Evolutionary conservation across 345 rosid genomes (phyloP).

Genomic region (Luvunga scandens): DNA sequence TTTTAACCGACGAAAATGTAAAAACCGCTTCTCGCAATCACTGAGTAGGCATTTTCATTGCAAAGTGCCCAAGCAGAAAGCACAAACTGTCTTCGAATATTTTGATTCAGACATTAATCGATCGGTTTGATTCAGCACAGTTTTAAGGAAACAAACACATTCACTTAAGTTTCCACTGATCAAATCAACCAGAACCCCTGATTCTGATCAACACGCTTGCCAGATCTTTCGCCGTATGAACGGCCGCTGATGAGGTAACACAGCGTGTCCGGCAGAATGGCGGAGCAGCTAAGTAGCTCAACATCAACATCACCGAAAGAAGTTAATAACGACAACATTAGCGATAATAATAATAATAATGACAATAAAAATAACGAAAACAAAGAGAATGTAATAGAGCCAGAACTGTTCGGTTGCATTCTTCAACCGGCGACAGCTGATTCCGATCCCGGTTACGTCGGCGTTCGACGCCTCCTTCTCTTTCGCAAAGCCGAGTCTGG

Average conservation of each 20-base stretch:
- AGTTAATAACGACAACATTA: conserved; percentile 4
- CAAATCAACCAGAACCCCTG: neutral
- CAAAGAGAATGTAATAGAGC: conserved; percentile 44
- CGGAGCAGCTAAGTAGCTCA: conserved; percentile 33
- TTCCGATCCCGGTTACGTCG: conserved; percentile 66
- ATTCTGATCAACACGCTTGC: neutral
- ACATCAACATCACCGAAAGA: conserved; percentile 3
- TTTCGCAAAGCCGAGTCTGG: conserved; percentile 72
- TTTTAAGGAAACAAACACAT: neutral
- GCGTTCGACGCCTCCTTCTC: conserved; percentile 85
- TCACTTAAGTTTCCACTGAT: neutral
- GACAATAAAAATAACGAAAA: neutral
- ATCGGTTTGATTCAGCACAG: neutral
- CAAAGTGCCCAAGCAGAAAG: neutral
- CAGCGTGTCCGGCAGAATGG: conserved; percentile 33
- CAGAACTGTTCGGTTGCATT: conserved; percentile 68
- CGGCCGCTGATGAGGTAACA: conserved; percentile 26
- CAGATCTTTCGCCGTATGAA: neutral
- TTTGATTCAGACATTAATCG: neutral
- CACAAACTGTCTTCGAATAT: neutral
- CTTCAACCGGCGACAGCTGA: conserved; percentile 66
- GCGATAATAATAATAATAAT: neutral
- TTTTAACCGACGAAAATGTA: neutral
- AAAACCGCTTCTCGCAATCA: neutral
- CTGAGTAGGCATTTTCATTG: neutral